These are phyloP conservation scores for Fusarium tricinctum DNA, from an alignment of 2,329 filamentous ascomycete genomes.

Conservation along the genomic window DNA sequence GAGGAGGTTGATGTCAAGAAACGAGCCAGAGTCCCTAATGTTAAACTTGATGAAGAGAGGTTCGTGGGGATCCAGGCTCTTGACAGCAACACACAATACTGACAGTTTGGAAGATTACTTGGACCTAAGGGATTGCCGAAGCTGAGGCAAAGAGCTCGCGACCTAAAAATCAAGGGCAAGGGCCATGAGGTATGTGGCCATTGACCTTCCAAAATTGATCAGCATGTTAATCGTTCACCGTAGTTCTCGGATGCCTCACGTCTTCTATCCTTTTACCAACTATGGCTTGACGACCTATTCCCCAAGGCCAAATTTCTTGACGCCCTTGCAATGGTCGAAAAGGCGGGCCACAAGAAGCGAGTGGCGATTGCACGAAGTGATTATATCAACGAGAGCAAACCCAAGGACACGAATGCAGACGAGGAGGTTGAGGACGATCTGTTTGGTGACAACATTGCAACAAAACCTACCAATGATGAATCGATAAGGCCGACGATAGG, in stretches of 20 bases:
- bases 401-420: slow-evolving; percentile 57
- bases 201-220: neutral
- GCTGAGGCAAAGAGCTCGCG: slow-evolving; percentile 77
- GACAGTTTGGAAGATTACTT: slow-evolving; percentile 71
- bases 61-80: slow-evolving; percentile 52
- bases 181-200: slow-evolving; percentile 80
- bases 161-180: slow-evolving; percentile 88
- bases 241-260: slow-evolving; percentile 87
- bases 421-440: slow-evolving; percentile 44
- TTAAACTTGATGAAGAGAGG: slow-evolving; percentile 89
- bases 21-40: slow-evolving; percentile 76
- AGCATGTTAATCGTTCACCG: neutral
- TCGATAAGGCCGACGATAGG: slow-evolving; percentile 57
- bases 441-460: slow-evolving; percentile 47
- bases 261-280: slow-evolving; percentile 90
- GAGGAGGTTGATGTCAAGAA: slow-evolving; percentile 87
- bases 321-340: slow-evolving; percentile 90
- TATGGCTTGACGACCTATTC: slow-evolving; percentile 97
- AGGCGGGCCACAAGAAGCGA: slow-evolving; percentile 86
- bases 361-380: slow-evolving; percentile 81
- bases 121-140: slow-evolving; percentile 87
- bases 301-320: slow-evolving; percentile 95
- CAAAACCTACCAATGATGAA: slow-evolving; percentile 14
- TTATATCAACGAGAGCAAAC: slow-evolving; percentile 85
- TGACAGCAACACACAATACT: neutral